Base-by-base conservation (phyloP, 2,329 filamentous ascomycete genomes). In the Ophiocordyceps camponoti-floridani region DNA sequence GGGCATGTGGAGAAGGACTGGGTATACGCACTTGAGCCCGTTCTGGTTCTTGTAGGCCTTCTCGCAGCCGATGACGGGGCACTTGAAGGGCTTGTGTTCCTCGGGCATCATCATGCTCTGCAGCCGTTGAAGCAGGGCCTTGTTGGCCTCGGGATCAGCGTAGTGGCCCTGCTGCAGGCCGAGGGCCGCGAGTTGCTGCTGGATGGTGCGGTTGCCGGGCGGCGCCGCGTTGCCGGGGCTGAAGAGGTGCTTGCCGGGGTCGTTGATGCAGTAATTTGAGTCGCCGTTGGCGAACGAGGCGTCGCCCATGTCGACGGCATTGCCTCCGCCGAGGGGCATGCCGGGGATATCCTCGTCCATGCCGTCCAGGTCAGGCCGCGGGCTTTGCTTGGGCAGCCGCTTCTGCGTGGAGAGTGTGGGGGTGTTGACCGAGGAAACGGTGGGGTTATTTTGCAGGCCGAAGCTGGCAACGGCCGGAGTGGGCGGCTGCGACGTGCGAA, bases 11-110 rank as follows among this genome's bases (percentile, higher is more conserved):
- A n/a, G n/a, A 37, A n/a, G 13, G 13, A n/a, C 12, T 2, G 12
- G 33, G 5, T 6, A 23, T 48, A 66, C 68, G 54, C 86, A 98
- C 75, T 96, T 98, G 46, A 98, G 71, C 43, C 91, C 91, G 54
- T 98, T 98, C 61, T 96, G 91, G 62, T 98, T 98, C 72, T 98
- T 98, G 68, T 98, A 98, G 0, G 91, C 89, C 70, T 98, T 98
- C 62, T 96, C 91, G 57, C 91, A 98, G 6, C 91, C 91, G 59
- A 98, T 94, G 43, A 98, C 91, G 1, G 91, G 91, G 56, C 91
- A 98, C 60, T 88, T 84, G 71, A 94, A 98, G 0, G 91, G 91
- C 65, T 96, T 98, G 56, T 93, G 86, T 59, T 98, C 89, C 59
- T 96, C 89, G 14, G 82, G 82, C 47, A 79, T 72, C 62, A 78